Conservation (phyloP, 2,329 filamentous ascomycete species). For the Penicillium expansum region DNA sequence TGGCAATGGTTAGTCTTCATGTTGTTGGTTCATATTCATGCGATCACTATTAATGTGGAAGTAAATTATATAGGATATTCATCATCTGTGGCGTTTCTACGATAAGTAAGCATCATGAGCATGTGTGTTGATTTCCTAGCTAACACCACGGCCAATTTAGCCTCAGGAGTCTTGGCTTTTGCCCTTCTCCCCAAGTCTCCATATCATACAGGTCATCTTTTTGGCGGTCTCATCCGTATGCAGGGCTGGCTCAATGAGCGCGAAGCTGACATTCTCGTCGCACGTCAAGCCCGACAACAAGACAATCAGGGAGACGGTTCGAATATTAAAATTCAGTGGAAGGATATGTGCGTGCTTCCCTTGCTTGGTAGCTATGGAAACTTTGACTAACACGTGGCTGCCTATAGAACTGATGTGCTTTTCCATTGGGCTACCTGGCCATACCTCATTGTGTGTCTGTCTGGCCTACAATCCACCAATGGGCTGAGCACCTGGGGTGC, state of each 20-base stretch:
- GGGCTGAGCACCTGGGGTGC: neutral
- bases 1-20: neutral
- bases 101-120: too few relatives aligned
- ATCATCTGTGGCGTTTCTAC: neutral
- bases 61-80: neutral
- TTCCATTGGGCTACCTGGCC: neutral
- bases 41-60: neutral
- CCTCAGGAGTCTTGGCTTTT: neutral
- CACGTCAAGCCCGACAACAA: neutral
- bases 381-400: neutral
- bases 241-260: neutral
- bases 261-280: neutral
- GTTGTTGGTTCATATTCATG: neutral
- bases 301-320: neutral
- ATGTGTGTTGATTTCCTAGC: neutral
- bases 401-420: neutral
- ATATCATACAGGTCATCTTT: neutral
- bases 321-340: neutral
- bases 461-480: neutral
- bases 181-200: neutral
- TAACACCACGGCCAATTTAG: neutral
- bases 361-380: neutral
- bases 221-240: neutral
- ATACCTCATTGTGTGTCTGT: neutral
- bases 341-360: neutral